A percentile compares a stretch with the other conserved stretches of the same genome.
These are phyloP conservation scores for Phylloporus rhodoxanthus DNA, from an alignment of 768 basidiomycete species.

Conservation along the genomic window DNA sequence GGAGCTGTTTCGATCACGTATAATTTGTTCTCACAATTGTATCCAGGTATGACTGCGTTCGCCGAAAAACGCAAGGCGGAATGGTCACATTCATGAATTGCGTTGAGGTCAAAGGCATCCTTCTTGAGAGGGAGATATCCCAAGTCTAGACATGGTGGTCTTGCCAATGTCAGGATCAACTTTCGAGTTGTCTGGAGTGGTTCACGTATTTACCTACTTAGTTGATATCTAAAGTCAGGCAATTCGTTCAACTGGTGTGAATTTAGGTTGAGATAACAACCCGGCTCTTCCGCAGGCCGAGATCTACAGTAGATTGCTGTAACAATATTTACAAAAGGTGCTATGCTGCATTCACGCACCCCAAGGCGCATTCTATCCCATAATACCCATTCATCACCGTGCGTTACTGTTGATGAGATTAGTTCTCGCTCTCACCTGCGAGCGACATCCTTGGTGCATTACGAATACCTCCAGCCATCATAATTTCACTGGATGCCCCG, in stretches of 20 bases:
- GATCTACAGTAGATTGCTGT: too few relatives aligned
- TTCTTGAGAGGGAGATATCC: not conserved
- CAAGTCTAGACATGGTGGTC: not conserved
- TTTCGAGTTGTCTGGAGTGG: not conserved
- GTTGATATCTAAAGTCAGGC: not conserved
- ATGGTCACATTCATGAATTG: conserved; percentile 53
- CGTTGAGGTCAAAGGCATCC: not conserved
- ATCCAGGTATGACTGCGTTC: conserved; percentile 87
- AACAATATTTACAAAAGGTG: too few relatives aligned
- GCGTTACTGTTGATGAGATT: not conserved
- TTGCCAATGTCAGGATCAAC: too few relatives aligned
- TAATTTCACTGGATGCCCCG: not conserved
- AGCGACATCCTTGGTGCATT: not conserved
- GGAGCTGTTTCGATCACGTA: not conserved
- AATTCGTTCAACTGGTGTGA: not conserved
- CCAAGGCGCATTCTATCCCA: not conserved
- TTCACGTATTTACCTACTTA: not conserved
- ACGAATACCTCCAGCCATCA: not conserved
- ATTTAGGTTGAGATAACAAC: not conserved
- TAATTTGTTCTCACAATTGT: conserved; percentile 2
- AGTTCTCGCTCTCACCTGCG: not conserved
- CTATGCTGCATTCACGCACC: too few relatives aligned
- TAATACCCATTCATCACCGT: not conserved
- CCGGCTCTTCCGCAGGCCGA: too few relatives aligned
- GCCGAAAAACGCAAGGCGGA: conserved; percentile 86